Base-by-base conservation (phyloP, 1,284 basidiomycete genomes). In the Peniophora sp. region DNA sequence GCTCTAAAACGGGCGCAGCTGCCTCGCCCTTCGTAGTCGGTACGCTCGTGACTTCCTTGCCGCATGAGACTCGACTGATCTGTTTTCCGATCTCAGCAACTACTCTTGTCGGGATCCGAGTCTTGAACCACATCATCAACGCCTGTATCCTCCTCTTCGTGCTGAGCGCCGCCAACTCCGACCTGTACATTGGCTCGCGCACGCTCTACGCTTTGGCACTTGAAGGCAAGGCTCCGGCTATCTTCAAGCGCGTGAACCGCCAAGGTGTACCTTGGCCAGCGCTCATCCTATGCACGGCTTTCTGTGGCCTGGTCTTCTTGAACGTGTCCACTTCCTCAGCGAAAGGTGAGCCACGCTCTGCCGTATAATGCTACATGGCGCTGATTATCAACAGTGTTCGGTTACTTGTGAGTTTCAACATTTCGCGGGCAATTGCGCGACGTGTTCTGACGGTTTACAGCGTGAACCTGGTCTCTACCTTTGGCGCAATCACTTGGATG, bases 11-110 rank as follows among this genome's bases (percentile, higher is more conserved):
- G 34, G 82, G 82, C 49, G 79, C 83, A 12, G 78, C 83, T 14
- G 87, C 88, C 3, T 89, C 84, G 47, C 88, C 89, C 0, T 91
- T 91, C 63, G 84, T 90, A 47, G 83, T 91, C 14, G 78, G 78
- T 81, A 56, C 52, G 68, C 55, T 3, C 62, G 64, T 50, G 62
- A 75, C 49, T 48, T 44, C 12, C 55, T 58, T 24, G 53, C 17
- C 25, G 25, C 10, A n/a, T 22, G 38, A 35, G 14, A 50, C 17
- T 12, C 5, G 27, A 12, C 27, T 32, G n/a, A 66, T 63, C 16
- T 69, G 67, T 32, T 71, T 72, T 38, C 75, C 72, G 56, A 69
- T 69, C 48, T 68, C 72, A 62, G 78, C 75, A 12, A 66, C 69
- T 55, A 65, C 70, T 55, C 65, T 67, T 19, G 78, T 75, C 5